Evolutionary conservation across 2,329 filamentous ascomycete genomes (phyloP).

Genomic region (Aureobasidium sp.): DNA sequence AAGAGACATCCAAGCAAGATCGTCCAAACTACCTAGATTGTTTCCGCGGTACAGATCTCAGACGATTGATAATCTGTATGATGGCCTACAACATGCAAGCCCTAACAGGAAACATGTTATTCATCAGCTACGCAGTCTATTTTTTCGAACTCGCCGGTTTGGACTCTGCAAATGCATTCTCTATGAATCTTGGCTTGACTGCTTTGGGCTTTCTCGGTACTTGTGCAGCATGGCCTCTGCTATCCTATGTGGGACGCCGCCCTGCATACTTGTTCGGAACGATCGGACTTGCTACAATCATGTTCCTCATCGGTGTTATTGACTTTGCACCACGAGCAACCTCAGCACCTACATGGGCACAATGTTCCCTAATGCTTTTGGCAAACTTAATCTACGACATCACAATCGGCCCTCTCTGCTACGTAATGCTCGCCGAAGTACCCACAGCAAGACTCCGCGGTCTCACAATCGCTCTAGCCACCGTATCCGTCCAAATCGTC

Average conservation of each 20-base stretch:
- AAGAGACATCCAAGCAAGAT: not conserved
- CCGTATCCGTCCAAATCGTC: slow-evolving; percentile 25
- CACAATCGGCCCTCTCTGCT: slow-evolving; percentile 25
- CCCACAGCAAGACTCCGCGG: slow-evolving; percentile 21
- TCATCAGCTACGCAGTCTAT: slow-evolving; percentile 50
- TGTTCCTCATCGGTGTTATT: slow-evolving; percentile 44
- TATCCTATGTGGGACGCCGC: slow-evolving; percentile 43
- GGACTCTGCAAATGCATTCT: slow-evolving; percentile 42
- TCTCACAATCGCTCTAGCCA: slow-evolving; percentile 24
- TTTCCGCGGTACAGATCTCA: slow-evolving; percentile 45
- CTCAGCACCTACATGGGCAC: slow-evolving; percentile 41
- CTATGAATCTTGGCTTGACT: slow-evolving; percentile 41
- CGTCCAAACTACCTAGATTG: slow-evolving; percentile 37
- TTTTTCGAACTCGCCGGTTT: slow-evolving; percentile 54
- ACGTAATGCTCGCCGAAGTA: slow-evolving; percentile 23
- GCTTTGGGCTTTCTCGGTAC: slow-evolving; percentile 49
- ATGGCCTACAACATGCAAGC: slow-evolving; percentile 50
- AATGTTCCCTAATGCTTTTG: slow-evolving; percentile 31
- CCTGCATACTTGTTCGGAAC: slow-evolving; percentile 42
- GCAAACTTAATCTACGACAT: slow-evolving; percentile 20
- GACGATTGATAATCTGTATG: slow-evolving; percentile 49
- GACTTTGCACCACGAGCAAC: slow-evolving; percentile 35
- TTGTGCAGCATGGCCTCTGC: slow-evolving; percentile 44
- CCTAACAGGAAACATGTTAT: slow-evolving; percentile 44
- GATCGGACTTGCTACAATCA: slow-evolving; percentile 22